Evolutionary conservation across 75 land plant species (phyloP), one percentile per base, ranked within the genome.

Genomic region (Pinus albicaulis): DNA sequence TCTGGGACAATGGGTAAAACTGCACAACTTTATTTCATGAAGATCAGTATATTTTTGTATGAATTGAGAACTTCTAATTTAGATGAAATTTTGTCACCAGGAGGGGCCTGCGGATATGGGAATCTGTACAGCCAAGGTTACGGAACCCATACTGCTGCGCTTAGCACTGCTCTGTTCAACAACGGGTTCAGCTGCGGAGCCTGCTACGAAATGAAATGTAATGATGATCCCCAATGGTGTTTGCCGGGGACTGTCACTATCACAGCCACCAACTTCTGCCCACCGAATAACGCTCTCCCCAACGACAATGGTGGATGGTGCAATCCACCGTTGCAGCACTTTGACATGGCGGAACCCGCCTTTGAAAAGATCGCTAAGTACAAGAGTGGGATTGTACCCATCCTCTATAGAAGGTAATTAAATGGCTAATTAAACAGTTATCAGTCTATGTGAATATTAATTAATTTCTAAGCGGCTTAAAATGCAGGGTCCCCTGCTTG

Each of bases 101-200:
- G 81, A 17, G 81, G 81, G n/a, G 83, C 83, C 13, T 81, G 83
- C 38, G 83, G 83, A 1, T 81, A 81, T 25, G 76, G 79, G 31
- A 66, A 81, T 38, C 28, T 82, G 26, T 74, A 62, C 78, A 61
- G 76, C 52, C 77, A 36, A 23, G 84, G 84, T 8, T 82, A 82
- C 10, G 83, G 84, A 19, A 23, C 59, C 38, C 55, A 55, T 26
- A 82, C 84, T 16, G 72, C 84, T 3, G 84, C 84, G 3, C 78
- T 82, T 20, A 82, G 84, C 31, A 34, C 84, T 24, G 59, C 78
- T 8, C 84, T 82, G 13, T 82, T 81, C 73, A 36, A 63, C 24
- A 57, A 48, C n/a, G 84, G 84, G 13, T 31, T 59, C 7, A 28
- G 72, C 25, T 82, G 84, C 12, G 84, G 84, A 28, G 84, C 84